A percentile compares a stretch with the other conserved stretches of the same genome.
These are phyloP conservation scores for Climacium dendroides DNA, from an alignment of 225 moss, liverwort and hornwort genomes.

Conservation along the genomic window DNA sequence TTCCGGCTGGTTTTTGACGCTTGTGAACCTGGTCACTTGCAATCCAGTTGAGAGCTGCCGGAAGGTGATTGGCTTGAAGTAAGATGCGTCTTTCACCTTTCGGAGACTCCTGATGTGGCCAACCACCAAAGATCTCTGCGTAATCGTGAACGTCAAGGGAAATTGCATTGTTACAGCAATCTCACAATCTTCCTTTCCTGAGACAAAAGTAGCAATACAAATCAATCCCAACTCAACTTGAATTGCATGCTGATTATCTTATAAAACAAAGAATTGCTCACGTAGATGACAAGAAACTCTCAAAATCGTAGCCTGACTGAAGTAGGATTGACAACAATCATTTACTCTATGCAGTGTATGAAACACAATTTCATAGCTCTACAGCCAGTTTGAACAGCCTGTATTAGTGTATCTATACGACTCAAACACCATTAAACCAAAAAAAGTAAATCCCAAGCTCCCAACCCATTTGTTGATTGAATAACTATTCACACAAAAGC, in stretches of 20 bases:
- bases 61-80: constrained; percentile 28
- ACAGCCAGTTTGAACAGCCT: neutral
- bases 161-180: constrained; percentile 44
- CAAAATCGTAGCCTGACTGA: neutral
- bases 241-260: neutral
- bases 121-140: constrained; percentile 27
- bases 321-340: neutral
- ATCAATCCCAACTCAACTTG: neutral
- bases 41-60: constrained; percentile 18
- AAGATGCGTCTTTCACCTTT: neutral
- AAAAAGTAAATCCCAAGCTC: neutral
- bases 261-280: neutral
- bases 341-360: neutral
- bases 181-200: constrained; percentile 39
- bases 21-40: constrained; percentile 14
- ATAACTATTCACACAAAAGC: neutral
- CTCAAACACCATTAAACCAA: neutral
- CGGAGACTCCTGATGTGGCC: constrained; percentile 42
- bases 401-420: neutral
- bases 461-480: neutral
- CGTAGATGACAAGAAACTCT: neutral
- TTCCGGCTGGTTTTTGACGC: constrained; percentile 16
- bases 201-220: neutral
- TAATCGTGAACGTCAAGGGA: constrained; percentile 28
- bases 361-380: neutral